Percentiles rank a stretch among this genome's conserved stretches.
Evolutionary conservation across 352 stramenopile genomes (phyloP).

Genomic region (Pythium rishiriense): DNA sequence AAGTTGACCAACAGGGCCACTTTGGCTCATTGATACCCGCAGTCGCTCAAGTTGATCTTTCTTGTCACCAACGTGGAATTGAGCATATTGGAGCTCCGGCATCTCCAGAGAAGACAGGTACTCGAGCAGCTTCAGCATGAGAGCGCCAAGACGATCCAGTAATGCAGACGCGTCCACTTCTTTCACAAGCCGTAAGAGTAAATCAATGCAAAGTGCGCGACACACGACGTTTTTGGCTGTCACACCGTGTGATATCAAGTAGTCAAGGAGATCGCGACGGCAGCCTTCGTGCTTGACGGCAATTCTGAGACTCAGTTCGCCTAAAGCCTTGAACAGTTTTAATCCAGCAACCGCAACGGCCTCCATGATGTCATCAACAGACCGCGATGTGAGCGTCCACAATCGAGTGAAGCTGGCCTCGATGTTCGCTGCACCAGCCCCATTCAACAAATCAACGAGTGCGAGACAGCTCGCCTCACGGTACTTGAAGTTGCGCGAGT

Average conservation of each 20-base stretch:
- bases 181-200: constrained; percentile 74
- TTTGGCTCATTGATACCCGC: constrained; percentile 75
- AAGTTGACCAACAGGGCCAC: constrained; percentile 72
- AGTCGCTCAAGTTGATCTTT: constrained; percentile 80
- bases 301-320: constrained; percentile 72
- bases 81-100: constrained; percentile 80
- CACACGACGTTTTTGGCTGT: constrained; percentile 68
- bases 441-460: constrained; percentile 65
- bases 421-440: constrained; percentile 45
- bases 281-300: constrained; percentile 49
- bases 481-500: constrained; percentile 80
- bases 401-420: constrained; percentile 52
- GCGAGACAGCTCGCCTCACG: constrained; percentile 67
- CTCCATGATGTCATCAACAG: constrained; percentile 82
- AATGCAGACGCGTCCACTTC: constrained; percentile 52
- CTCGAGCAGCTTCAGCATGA: constrained; percentile 69
- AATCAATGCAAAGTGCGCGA: constrained; percentile 64
- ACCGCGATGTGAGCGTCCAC: constrained; percentile 66
- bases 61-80: constrained; percentile 81
- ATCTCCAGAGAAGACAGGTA: constrained; percentile 85
- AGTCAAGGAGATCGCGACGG: constrained; percentile 55
- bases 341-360: constrained; percentile 55
- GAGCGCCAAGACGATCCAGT: constrained; percentile 50
- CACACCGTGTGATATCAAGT: constrained; percentile 70
- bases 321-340: constrained; percentile 76